phyloP scores from a whole-genome alignment of 805 yeast genomes.

The Tetrapisispora arboricola region DNA sequence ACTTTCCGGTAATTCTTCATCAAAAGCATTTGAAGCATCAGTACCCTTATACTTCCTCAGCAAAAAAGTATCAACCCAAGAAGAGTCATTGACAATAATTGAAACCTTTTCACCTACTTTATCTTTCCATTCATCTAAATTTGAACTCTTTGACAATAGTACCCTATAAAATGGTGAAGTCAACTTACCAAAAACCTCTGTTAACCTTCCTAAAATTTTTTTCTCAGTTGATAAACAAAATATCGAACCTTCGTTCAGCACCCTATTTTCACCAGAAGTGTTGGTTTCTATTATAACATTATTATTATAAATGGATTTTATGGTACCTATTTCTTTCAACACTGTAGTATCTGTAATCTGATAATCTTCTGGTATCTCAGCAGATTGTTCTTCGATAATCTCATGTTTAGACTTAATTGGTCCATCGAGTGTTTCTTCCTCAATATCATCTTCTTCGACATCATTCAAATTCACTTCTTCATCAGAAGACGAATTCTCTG shows the following conservation, averaged over 20 bases:
- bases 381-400: conserved; percentile 54
- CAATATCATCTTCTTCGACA: conserved; percentile 10
- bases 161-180: conserved; percentile 75
- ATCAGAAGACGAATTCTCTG: conserved; percentile 3
- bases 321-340: conserved; percentile 60
- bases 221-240: conserved; percentile 66
- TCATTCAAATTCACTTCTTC: conserved; percentile 16
- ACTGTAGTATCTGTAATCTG: conserved; percentile 48
- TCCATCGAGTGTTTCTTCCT: conserved; percentile 36
- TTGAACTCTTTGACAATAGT: conserved; percentile 33
- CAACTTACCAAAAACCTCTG: conserved; percentile 84
- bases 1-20: conserved; percentile 85
- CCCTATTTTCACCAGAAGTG: conserved; percentile 74
- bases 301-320: conserved; percentile 59
- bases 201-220: conserved; percentile 57
- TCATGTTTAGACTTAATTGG: conserved; percentile 80
- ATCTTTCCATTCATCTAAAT: conserved; percentile 30
- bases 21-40: conserved; percentile 91
- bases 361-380: conserved; percentile 58
- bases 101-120: conserved; percentile 48
- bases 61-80: conserved; percentile 66
- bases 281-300: conserved; percentile 63
- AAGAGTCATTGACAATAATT: conserved; percentile 73
- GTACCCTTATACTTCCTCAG: conserved; percentile 69
- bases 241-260: conserved; percentile 70